Evolutionary conservation across 805 yeast species (phyloP).

Genomic region (Saturnispora kantuleensis): DNA sequence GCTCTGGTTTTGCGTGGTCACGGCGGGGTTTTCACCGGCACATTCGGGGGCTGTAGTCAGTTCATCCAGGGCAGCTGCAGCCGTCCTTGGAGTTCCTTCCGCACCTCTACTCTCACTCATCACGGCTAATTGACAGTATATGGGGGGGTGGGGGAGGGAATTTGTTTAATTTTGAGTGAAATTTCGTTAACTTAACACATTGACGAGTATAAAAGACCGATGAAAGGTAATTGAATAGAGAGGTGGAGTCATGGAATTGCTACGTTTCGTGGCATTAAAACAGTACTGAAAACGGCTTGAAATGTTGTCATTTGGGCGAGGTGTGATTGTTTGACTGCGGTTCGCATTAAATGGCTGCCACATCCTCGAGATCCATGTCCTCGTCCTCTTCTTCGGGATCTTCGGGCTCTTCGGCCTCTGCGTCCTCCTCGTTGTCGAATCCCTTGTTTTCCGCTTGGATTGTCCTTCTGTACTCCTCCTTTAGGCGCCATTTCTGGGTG

Average conservation of each 20-base stretch:
- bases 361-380: slow-evolving; percentile 70
- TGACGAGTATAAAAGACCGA: too few relatives aligned
- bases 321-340: too few relatives aligned
- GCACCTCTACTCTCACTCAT: too few relatives aligned
- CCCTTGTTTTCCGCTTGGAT: slow-evolving; percentile 66
- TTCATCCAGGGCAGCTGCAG: background rate
- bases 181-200: too few relatives aligned
- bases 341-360: slow-evolving; percentile 29
- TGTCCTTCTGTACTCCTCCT: slow-evolving; percentile 79
- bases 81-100: too few relatives aligned
- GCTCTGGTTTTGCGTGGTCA: background rate
- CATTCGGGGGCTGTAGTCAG: background rate
- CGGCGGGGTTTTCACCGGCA: background rate
- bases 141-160: too few relatives aligned
- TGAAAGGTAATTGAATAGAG: too few relatives aligned
- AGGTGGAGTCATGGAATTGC: too few relatives aligned
- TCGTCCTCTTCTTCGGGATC: slow-evolving; percentile 35
- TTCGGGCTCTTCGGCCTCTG: slow-evolving; percentile 18
- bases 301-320: background rate
- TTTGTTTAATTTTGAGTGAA: too few relatives aligned
- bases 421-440: slow-evolving; percentile 38
- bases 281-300: background rate
- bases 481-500: slow-evolving; percentile 81
- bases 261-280: too few relatives aligned
- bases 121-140: too few relatives aligned